Evolutionary conservation across 208 protist species (phyloP), one percentile per base, ranked within the genome.

Genomic region (Kentomonas sorsogonicus): DNA sequence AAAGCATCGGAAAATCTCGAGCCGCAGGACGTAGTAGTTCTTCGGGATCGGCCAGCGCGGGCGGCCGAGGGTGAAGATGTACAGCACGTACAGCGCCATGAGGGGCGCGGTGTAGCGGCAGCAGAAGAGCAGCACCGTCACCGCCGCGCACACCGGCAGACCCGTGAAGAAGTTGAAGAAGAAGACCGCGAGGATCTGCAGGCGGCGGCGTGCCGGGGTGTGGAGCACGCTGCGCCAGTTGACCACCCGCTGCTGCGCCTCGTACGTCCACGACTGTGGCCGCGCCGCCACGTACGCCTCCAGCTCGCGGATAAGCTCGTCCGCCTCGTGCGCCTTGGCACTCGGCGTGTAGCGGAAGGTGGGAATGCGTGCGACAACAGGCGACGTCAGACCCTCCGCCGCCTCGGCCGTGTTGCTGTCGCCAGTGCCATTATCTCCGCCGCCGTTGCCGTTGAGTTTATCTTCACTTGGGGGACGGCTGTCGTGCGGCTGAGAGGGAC

Each of bases 41-140:
- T 74, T 74, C 13, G 25, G 52, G 23, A 83, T 36, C 0, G 83
- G 88, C 44, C 79, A 66, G 27, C 53, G 62, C 6, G 77, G 77
- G 31, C 63, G 48, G 31, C 72, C 77, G 43, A 75, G 46, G 26
- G 79, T 87, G 66, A 77, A 75, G 23, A 90, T 91, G 64, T 76
- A 85, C 18, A 86, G 27, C 34, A 86, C 6, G 59, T 95, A 95
- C 23, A 74, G 1, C 2, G 82, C 11, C 66, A 86, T 77, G 26
- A 89, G 29, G 23, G 79, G 72, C 40, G 66, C 62, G 15, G 82
- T 93, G 62, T 72, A 76, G 39, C 59, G 60, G n/a, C 23, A 72
- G 39, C 65, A 60, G 22, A 86, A 39, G 7, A 88, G 63, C 16
- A 74, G 26, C 38, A 84, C 13, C 15, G 45, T 60, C 13, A 71